Conservation (phyloP, 768 basidiomycete species). For the Cyclocybe aegerita region DNA sequence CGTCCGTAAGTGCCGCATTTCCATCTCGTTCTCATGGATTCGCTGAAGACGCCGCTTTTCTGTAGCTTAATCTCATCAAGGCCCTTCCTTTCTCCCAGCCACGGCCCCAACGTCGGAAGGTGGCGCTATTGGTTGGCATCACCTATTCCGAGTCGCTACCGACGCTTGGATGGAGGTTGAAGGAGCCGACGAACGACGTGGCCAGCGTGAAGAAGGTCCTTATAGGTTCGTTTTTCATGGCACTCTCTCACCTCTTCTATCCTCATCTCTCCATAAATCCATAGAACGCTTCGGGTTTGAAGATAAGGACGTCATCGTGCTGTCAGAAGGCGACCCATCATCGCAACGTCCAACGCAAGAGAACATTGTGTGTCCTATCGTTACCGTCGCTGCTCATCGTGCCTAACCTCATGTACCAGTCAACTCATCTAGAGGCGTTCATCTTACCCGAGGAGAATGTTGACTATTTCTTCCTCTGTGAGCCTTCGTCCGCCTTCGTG, state of each 20-base stretch:
- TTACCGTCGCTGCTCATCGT: background rate
- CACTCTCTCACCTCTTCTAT: no score
- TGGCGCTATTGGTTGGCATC: constrained; percentile 14
- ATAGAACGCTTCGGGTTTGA: constrained; percentile 1
- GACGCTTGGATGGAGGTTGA: background rate
- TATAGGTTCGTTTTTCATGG: constrained; percentile 3
- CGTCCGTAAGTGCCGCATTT: no score
- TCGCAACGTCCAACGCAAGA: background rate
- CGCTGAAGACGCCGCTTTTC: no score
- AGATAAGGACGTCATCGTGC: constrained; percentile 1
- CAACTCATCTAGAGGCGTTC: background rate
- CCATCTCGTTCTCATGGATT: no score
- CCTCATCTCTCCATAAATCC: background rate
- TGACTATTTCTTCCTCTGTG: constrained; percentile 11
- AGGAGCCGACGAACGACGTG: constrained; percentile 6
- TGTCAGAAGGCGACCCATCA: background rate
- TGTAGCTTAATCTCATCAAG: no score
- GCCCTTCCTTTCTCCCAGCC: no score
- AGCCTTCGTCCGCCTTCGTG: background rate
- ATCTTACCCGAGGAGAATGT: background rate
- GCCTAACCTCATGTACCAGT: background rate
- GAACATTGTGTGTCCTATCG: constrained; percentile 8
- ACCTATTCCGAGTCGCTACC: background rate
- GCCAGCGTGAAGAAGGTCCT: constrained; percentile 3
- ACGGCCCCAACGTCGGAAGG: background rate